A percentile compares a stretch with the other conserved stretches of the same genome.
Evolutionary conservation across 2,329 filamentous ascomycete genomes (phyloP).

Genomic region (Cercospora nicotianae): DNA sequence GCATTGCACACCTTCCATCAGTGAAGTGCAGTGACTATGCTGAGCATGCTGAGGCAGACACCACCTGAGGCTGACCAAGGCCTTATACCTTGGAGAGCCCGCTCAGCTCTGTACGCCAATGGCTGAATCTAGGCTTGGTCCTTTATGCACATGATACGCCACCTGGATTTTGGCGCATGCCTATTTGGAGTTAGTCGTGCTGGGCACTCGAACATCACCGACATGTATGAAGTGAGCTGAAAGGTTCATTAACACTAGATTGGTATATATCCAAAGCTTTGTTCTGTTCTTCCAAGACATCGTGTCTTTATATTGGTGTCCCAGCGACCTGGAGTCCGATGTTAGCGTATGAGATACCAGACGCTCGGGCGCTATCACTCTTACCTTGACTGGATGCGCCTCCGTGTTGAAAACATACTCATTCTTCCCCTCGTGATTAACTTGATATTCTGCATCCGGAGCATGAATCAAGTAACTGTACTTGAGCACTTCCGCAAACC

Average conservation of each 20-base stretch:
- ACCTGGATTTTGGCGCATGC: not conserved
- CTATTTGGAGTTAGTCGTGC: not conserved
- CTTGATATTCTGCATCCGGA: constrained; percentile 53
- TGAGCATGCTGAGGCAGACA: not conserved
- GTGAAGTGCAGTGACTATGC: not conserved
- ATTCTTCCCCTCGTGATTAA: constrained; percentile 51
- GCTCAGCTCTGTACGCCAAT: not conserved
- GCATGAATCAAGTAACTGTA: constrained; percentile 71
- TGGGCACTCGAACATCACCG: not conserved
- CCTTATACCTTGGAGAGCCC: not conserved
- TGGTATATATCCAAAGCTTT: not conserved
- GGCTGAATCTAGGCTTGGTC: constrained; percentile 3
- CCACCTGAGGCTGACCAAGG: not conserved
- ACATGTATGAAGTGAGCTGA: not conserved
- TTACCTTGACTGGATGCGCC: constrained; percentile 60
- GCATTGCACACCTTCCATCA: not conserved
- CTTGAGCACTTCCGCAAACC: constrained; percentile 85
- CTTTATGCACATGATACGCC: not conserved
- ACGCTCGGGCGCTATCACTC: not conserved
- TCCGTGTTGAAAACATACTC: constrained; percentile 65
- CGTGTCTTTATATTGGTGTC: constrained; percentile 11
- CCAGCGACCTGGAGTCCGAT: not conserved
- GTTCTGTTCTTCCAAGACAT: not conserved
- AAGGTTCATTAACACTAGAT: not conserved
- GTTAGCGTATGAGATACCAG: not conserved